A percentile compares a stretch with the other conserved stretches of the same genome.
These are phyloP conservation scores for Microsporum audouinii DNA, from an alignment of 2,329 filamentous ascomycete genomes.

Conservation along the genomic window DNA sequence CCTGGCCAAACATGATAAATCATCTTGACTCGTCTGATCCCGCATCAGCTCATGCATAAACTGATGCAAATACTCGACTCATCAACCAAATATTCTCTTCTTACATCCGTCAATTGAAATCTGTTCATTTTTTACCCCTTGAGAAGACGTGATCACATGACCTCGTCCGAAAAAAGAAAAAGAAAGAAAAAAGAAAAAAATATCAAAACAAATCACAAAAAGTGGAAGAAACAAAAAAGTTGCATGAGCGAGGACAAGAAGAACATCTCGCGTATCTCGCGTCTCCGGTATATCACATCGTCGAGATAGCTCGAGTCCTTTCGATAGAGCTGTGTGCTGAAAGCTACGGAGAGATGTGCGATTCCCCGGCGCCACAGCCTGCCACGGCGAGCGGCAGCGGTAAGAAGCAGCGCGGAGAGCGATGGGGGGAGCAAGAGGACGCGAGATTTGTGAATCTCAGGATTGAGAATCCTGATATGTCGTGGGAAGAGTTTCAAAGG, in stretches of 20 bases:
- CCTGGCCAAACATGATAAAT: neutral
- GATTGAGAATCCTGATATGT: neutral
- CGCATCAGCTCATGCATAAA: neutral
- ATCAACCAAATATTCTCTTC: neutral
- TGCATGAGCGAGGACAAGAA: neutral
- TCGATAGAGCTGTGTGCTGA: neutral
- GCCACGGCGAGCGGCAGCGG: neutral
- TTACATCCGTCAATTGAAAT: neutral
- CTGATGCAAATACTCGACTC: neutral
- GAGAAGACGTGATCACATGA: neutral
- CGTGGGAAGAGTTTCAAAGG: neutral
- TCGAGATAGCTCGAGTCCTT: neutral
- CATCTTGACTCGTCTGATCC: neutral
- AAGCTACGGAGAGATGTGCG: neutral
- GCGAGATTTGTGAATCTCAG: neutral
- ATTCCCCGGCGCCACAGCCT: neutral
- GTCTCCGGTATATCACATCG: neutral
- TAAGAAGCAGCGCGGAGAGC: neutral
- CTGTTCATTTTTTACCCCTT: neutral
- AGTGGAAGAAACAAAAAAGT: neutral
- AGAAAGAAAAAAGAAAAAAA: neutral
- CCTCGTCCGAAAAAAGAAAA: neutral
- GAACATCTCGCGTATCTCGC: neutral
- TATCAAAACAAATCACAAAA: neutral
- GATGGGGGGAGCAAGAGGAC: neutral